Percentiles rank a stretch among this genome's conserved stretches.
Evolutionary conservation across 805 yeast genomes (phyloP).

Genomic region (Yarrowia osloensis): DNA sequence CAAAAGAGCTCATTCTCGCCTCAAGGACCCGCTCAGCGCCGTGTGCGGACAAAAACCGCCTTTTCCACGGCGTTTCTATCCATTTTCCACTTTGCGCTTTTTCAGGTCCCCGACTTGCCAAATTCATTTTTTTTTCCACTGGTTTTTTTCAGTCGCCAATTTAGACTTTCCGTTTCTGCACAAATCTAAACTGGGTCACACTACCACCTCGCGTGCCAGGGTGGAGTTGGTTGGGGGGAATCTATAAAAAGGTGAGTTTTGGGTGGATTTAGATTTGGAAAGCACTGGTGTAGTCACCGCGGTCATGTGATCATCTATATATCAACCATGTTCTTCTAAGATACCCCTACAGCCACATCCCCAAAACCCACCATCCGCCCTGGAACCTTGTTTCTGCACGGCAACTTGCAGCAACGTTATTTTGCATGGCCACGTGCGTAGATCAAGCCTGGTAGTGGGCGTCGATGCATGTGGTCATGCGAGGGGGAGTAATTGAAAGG

Average conservation of each 20-base stretch:
- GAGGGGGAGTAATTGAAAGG: not conserved
- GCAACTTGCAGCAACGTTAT: slow-evolving; percentile 16
- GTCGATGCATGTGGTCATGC: slow-evolving; percentile 23
- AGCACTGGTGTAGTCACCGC: too few relatives aligned
- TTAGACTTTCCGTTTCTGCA: not conserved
- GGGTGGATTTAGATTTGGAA: too few relatives aligned
- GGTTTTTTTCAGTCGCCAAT: not conserved
- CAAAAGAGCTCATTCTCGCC: not conserved
- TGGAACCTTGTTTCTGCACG: not conserved
- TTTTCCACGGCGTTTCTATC: not conserved
- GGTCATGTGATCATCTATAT: too few relatives aligned
- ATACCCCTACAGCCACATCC: not conserved
- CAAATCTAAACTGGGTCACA: slow-evolving; percentile 26
- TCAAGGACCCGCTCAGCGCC: not conserved
- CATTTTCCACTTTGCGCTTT: not conserved
- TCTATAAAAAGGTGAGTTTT: not conserved
- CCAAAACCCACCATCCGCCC: not conserved
- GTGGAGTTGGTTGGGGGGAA: not conserved
- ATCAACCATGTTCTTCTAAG: too few relatives aligned
- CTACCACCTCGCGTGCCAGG: slow-evolving; percentile 29
- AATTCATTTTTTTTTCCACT: not conserved
- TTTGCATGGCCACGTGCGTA: slow-evolving; percentile 23
- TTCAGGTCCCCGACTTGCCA: not conserved
- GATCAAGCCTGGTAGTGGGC: slow-evolving; percentile 30
- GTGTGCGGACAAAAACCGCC: not conserved